phyloP scores from a whole-genome alignment of 768 basidiomycete species.

The Lyophyllum semitale region DNA sequence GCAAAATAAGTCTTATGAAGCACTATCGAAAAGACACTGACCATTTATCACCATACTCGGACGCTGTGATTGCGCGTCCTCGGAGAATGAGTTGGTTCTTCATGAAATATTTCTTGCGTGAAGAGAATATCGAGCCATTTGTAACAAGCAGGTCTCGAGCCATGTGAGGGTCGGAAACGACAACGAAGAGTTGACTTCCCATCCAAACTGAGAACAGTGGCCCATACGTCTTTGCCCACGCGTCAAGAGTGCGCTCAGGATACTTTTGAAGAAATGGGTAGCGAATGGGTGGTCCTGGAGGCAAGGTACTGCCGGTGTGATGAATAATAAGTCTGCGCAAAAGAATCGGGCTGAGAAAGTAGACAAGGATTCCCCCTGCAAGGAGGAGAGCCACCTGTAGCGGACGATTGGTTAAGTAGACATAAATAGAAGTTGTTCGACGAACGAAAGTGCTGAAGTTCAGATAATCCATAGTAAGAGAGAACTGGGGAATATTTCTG shows the following conservation, averaged over 20 bases:
- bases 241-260: slow-evolving; percentile 32
- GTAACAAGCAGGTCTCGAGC: slow-evolving; percentile 36
- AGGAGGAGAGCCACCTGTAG: not conserved
- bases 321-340: slow-evolving; percentile 18
- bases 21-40: slow-evolving; percentile 8
- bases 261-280: slow-evolving; percentile 34
- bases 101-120: slow-evolving; percentile 34
- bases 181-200: slow-evolving; percentile 38
- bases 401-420: not conserved
- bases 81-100: slow-evolving; percentile 35
- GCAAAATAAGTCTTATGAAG: not conserved
- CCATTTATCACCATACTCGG: slow-evolving; percentile 34
- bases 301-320: slow-evolving; percentile 21
- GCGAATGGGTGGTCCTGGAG: slow-evolving; percentile 28
- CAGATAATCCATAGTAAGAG: not conserved
- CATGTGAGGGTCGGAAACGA: slow-evolving; percentile 34
- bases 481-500: not conserved
- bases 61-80: slow-evolving; percentile 34
- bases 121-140: slow-evolving; percentile 36
- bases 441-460: not conserved
- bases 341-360: slow-evolving; percentile 7
- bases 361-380: not conserved
- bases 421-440: not conserved
- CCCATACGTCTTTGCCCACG: slow-evolving; percentile 35
- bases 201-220: slow-evolving; percentile 37